Percentiles rank a stretch among this genome's conserved stretches.
phyloP scores from a whole-genome alignment of 257 asterid species.

The Solanum rostratum region DNA sequence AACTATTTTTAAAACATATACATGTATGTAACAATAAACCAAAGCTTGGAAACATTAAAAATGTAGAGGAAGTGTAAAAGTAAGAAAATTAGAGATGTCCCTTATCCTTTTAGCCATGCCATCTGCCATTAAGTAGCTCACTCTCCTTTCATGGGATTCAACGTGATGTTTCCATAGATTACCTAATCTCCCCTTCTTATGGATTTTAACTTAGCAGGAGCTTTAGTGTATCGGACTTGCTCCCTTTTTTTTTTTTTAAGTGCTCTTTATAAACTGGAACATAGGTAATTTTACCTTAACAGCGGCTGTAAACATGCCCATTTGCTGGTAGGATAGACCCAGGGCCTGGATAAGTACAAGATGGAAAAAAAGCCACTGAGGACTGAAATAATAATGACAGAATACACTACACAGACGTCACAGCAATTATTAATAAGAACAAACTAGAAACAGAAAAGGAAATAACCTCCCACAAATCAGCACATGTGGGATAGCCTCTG shows the following conservation, averaged over 20 bases:
- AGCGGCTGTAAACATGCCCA: constrained; percentile 99
- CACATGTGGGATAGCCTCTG: constrained; percentile 79
- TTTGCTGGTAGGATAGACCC: constrained; percentile 83
- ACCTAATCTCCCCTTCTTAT: neutral
- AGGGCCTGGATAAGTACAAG: constrained; percentile 38
- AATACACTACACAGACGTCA: neutral
- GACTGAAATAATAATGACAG: neutral
- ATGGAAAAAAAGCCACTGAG: constrained; percentile 10
- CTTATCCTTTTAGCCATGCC: neutral
- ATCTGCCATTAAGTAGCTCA: neutral
- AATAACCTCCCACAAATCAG: constrained; percentile 93
- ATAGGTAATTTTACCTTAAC: constrained; percentile 50
- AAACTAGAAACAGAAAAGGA: neutral
- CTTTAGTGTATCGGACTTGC: too few species aligned
- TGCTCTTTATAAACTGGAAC: neutral
- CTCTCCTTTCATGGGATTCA: neutral
- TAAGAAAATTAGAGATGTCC: neutral
- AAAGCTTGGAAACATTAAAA: neutral
- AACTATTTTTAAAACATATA: neutral
- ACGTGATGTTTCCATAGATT: neutral
- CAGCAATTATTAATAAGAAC: neutral
- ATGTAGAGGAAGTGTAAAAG: neutral
- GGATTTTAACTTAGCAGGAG: neutral
- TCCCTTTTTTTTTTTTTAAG: neutral
- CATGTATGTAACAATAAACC: neutral